These are phyloP conservation scores for Gaeumannomyces tritici DNA, from an alignment of 2,329 filamentous ascomycete species.

Conservation along the genomic window DNA sequence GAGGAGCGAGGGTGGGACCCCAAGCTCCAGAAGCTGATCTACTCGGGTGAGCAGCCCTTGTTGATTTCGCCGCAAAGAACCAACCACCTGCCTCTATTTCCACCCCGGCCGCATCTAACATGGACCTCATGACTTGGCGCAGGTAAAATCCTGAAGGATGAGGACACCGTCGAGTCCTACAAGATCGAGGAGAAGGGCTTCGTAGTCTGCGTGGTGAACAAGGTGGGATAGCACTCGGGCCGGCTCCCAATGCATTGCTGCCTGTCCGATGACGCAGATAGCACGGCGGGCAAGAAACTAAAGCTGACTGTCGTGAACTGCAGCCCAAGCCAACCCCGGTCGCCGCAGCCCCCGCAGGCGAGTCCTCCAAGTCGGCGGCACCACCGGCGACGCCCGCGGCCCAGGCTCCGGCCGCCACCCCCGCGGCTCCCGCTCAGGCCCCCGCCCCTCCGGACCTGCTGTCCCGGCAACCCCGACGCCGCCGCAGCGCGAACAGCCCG, in stretches of 20 bases:
- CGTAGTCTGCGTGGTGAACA: constrained; percentile 96
- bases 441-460: constrained; percentile 29
- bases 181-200: constrained; percentile 99
- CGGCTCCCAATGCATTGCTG: background rate
- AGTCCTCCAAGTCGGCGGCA: constrained; percentile 43
- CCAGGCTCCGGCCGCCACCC: constrained; percentile 14
- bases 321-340: constrained; percentile 62
- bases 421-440: constrained; percentile 30
- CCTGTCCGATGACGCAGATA: background rate
- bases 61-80: background rate
- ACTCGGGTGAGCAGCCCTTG: constrained; percentile 65
- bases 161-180: constrained; percentile 91
- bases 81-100: background rate
- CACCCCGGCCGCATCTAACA: background rate
- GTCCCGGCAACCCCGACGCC: constrained; percentile 45
- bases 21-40: constrained; percentile 89
- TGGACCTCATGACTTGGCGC: constrained; percentile 13
- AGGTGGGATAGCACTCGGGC: constrained; percentile 51
- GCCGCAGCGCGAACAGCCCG: constrained; percentile 26
- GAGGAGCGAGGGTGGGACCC: constrained; percentile 92
- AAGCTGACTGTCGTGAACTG: constrained; percentile 7
- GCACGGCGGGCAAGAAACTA: background rate
- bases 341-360: constrained; percentile 30
- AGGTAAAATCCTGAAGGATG: constrained; percentile 99
- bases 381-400: constrained; percentile 40